Evolutionary conservation across 306 rosid genomes (phyloP).

Genomic region (Dalbergia cultrata): DNA sequence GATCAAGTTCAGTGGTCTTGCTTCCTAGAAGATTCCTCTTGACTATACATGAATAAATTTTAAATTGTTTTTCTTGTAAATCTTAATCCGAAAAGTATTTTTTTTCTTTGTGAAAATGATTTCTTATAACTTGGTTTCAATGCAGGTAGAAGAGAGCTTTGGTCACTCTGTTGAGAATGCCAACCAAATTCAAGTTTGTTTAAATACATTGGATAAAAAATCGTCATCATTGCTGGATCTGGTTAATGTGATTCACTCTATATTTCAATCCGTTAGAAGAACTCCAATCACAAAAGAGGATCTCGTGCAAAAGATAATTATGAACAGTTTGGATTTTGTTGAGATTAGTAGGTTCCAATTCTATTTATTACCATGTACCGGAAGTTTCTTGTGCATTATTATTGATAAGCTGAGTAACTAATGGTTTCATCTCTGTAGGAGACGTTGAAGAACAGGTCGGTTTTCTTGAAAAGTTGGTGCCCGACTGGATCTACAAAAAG

Average conservation of each 20-base stretch:
- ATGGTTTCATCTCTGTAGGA: slow-evolving; percentile 51
- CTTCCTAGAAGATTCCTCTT: neutral
- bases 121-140: slow-evolving; percentile 33
- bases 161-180: slow-evolving; percentile 38
- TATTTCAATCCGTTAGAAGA: slow-evolving; percentile 62
- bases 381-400: slow-evolving; percentile 40
- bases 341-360: slow-evolving; percentile 61
- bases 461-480: slow-evolving; percentile 62
- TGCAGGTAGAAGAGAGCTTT: slow-evolving; percentile 52
- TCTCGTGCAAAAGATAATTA: slow-evolving; percentile 74
- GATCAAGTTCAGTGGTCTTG: slow-evolving; percentile 12
- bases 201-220: slow-evolving; percentile 15
- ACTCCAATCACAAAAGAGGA: slow-evolving; percentile 73
- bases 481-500: slow-evolving; percentile 71
- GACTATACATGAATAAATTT: slow-evolving; percentile 1
- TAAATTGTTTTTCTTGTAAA: neutral
- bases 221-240: slow-evolving; percentile 55
- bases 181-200: slow-evolving; percentile 43
- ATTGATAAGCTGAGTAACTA: slow-evolving; percentile 31
- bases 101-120: slow-evolving; percentile 10
- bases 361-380: slow-evolving; percentile 9
- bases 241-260: slow-evolving; percentile 63
- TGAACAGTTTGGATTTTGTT: slow-evolving; percentile 61
- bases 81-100: neutral
- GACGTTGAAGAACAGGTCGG: slow-evolving; percentile 70